Percentiles rank a stretch among this genome's conserved stretches.
These are phyloP conservation scores for Anethum foeniculum DNA, from an alignment of 140 eudicot species.

Conservation along the genomic window DNA sequence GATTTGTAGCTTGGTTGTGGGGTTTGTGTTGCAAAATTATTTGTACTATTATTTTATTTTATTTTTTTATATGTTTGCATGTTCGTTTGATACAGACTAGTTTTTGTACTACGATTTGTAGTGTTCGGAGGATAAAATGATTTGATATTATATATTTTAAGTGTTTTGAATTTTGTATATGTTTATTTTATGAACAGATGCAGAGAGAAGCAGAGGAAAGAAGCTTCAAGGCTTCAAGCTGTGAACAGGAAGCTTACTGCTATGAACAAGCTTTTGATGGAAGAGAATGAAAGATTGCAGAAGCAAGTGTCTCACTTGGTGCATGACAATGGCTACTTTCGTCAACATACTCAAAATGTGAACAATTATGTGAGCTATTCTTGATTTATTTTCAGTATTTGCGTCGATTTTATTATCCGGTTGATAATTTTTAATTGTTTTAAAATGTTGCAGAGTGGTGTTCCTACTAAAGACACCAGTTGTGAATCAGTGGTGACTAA, in stretches of 20 bases:
- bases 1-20: too few species aligned
- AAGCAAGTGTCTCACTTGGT: constrained; percentile 67
- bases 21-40: too few species aligned
- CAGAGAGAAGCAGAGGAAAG: constrained; percentile 60
- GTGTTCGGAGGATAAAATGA: too few species aligned
- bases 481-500: constrained; percentile 97
- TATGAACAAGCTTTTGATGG: constrained; percentile 59
- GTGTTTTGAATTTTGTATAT: too few species aligned
- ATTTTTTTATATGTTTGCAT: too few species aligned
- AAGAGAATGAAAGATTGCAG: constrained; percentile 55
- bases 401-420: too few species aligned
- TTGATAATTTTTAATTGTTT: too few species aligned
- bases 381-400: too few species aligned
- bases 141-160: neutral
- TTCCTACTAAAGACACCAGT: constrained; percentile 70
- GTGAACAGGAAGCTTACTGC: constrained; percentile 53
- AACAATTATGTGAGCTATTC: neutral
- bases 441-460: constrained; percentile 34
- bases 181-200: constrained; percentile 24
- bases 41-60: too few species aligned
- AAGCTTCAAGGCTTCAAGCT: constrained; percentile 45
- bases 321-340: constrained; percentile 13
- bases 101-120: too few species aligned
- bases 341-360: constrained; percentile 24
- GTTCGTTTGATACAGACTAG: too few species aligned